Percentiles rank a stretch among this genome's conserved stretches.
phyloP scores from a whole-genome alignment of 2,329 filamentous ascomycete genomes.

The Nannizzia gypsea region DNA sequence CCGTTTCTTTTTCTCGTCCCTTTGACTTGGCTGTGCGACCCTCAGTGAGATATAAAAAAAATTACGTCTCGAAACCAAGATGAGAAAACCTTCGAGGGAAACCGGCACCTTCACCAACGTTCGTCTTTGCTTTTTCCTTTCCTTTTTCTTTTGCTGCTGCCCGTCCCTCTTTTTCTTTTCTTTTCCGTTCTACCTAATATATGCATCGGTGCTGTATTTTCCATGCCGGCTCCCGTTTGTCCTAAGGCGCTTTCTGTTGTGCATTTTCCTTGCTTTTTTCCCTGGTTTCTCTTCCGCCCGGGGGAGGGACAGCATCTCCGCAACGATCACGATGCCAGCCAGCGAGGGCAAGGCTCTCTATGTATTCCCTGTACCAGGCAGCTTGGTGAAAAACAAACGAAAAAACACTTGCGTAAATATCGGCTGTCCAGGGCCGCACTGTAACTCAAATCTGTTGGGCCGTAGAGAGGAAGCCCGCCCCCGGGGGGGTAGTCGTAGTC shows the following conservation, averaged over 20 bases:
- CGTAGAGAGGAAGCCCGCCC: not conserved
- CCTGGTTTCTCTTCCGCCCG: not conserved
- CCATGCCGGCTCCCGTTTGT: not conserved
- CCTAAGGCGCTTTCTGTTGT: not conserved
- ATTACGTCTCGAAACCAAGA: not conserved
- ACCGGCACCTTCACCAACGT: not conserved
- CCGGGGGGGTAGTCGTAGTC: no score
- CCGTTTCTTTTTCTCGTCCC: not conserved
- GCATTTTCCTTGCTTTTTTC: no score
- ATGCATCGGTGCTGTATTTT: not conserved
- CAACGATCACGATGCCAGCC: no score
- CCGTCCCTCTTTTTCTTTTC: not conserved
- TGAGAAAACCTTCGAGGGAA: not conserved
- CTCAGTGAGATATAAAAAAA: not conserved
- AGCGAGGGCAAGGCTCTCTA: no score
- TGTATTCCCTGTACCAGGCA: not conserved
- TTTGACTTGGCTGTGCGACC: not conserved
- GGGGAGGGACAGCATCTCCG: no score
- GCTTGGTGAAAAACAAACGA: not conserved
- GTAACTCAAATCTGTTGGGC: slow-evolving; percentile 1
- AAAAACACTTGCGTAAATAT: not conserved
- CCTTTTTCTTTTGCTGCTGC: not conserved
- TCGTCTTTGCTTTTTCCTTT: not conserved
- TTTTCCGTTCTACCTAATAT: no score
- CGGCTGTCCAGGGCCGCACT: not conserved